A percentile compares a stretch with the other conserved stretches of the same genome.
phyloP scores from a whole-genome alignment of 495 filamentous ascomycete species.

The Rostrohypoxylon terebratum region DNA sequence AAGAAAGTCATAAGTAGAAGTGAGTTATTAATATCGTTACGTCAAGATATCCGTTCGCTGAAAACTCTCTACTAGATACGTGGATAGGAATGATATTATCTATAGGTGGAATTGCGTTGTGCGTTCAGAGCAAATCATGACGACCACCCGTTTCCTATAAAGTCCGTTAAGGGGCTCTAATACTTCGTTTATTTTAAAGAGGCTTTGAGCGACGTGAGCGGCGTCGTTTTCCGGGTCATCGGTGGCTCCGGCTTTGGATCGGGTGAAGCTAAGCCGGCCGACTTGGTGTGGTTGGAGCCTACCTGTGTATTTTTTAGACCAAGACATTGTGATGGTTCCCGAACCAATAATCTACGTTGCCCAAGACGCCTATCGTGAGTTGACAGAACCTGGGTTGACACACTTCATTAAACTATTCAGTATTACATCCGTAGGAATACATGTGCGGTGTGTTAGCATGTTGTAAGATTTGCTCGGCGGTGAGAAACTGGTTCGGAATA shows the following conservation, averaged over 20 bases:
- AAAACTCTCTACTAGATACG: slow-evolving; percentile 70
- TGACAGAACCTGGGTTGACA: neutral
- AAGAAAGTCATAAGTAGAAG: slow-evolving; percentile 85
- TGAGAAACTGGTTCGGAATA: neutral
- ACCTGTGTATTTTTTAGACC: neutral
- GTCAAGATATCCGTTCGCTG: slow-evolving; percentile 9
- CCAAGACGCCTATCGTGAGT: neutral
- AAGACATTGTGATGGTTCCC: neutral
- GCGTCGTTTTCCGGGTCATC: neutral
- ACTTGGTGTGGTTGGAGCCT: neutral
- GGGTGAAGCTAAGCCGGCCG: neutral
- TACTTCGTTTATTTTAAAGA: neutral
- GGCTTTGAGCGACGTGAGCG: neutral
- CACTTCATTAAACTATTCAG: neutral
- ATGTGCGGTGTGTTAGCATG: neutral
- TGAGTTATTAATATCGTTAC: slow-evolving; percentile 52
- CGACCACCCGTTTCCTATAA: slow-evolving; percentile 1
- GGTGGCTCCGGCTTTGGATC: neutral
- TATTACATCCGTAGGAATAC: neutral
- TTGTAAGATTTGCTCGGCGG: neutral
- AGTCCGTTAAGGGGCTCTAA: neutral
- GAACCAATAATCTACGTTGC: neutral
- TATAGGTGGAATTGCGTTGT: slow-evolving; percentile 84
- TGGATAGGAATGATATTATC: slow-evolving; percentile 89
- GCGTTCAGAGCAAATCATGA: slow-evolving; percentile 74